phyloP scores from a whole-genome alignment of 2,329 filamentous ascomycete species.

The Orbilia javanica region DNA sequence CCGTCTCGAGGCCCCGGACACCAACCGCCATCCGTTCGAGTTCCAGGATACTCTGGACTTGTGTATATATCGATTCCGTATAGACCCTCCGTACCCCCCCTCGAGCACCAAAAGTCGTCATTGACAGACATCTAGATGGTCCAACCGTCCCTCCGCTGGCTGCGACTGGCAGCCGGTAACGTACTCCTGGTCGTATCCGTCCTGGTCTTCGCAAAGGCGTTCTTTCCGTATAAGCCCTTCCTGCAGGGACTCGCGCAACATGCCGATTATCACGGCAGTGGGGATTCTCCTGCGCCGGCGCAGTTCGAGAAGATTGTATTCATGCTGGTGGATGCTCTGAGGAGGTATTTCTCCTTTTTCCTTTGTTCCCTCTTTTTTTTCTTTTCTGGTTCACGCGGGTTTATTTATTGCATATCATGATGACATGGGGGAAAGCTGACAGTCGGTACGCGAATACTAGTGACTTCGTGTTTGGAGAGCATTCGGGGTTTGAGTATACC shows the following conservation, averaged over 20 bases:
- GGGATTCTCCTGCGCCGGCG: slow-evolving; percentile 70
- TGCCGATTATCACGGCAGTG: slow-evolving; percentile 64
- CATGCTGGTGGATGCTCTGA: slow-evolving; percentile 96
- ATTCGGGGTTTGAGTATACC: slow-evolving; percentile 86
- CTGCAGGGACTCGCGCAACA: slow-evolving; percentile 84
- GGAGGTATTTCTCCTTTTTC: slow-evolving; percentile 72
- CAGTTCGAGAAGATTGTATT: slow-evolving; percentile 92
- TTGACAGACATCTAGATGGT: slow-evolving; percentile 37
- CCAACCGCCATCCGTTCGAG: too few relatives aligned
- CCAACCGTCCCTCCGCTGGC: slow-evolving; percentile 59
- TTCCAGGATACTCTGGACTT: too few relatives aligned
- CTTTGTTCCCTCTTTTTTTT: too few relatives aligned
- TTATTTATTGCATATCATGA: neutral
- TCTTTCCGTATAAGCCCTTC: slow-evolving; percentile 98
- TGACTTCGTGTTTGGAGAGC: slow-evolving; percentile 88
- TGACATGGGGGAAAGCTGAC: neutral
- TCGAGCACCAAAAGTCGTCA: neutral
- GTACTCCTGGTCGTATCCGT: slow-evolving; percentile 81
- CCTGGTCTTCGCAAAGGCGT: slow-evolving; percentile 84
- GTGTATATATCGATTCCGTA: too few relatives aligned
- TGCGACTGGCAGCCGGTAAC: slow-evolving; percentile 76
- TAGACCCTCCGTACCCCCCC: too few relatives aligned
- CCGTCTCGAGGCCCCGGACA: slow-evolving; percentile 5
- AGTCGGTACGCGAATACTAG: slow-evolving; percentile 67
- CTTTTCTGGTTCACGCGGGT: neutral